Evolutionary conservation across 2,329 filamentous ascomycete genomes (phyloP).

Genomic region (Fonsecaea nubica): DNA sequence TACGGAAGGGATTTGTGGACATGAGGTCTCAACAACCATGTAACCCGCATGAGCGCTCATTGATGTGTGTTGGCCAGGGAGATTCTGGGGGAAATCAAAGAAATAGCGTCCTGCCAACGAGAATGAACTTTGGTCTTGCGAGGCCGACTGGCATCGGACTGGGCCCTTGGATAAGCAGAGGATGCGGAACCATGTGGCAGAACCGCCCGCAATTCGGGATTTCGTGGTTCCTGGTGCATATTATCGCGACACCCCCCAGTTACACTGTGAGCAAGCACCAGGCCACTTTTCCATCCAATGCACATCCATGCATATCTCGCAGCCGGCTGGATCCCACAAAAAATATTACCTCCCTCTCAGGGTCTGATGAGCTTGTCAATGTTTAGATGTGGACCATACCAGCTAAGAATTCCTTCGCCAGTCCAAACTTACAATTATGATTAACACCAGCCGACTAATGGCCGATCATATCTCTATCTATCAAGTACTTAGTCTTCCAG

Average conservation of each 20-base stretch:
- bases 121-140: conserved; percentile 19
- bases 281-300: neutral
- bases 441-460: conserved; percentile 26
- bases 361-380: neutral
- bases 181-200: conserved; percentile 17
- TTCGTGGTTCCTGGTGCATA: neutral
- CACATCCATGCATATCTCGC: conserved; percentile 5
- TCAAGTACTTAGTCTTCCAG: conserved; percentile 9
- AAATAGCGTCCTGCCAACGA: neutral
- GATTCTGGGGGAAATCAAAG: neutral
- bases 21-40: conserved; percentile 50
- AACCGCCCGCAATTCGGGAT: conserved; percentile 14
- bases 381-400: neutral
- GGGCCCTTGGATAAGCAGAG: conserved; percentile 17
- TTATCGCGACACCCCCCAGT: neutral
- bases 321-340: neutral
- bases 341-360: neutral
- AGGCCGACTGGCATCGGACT: conserved; percentile 11
- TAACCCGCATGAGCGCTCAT: conserved; percentile 41
- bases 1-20: conserved; percentile 57
- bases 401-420: neutral
- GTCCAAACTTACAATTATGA: conserved; percentile 22
- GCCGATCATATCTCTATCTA: conserved; percentile 20
- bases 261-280: conserved; percentile 3
- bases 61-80: conserved; percentile 14